These are phyloP conservation scores for Moesziomyces parantarcticus DNA, from an alignment of 1,284 basidiomycete species.

Conservation along the genomic window DNA sequence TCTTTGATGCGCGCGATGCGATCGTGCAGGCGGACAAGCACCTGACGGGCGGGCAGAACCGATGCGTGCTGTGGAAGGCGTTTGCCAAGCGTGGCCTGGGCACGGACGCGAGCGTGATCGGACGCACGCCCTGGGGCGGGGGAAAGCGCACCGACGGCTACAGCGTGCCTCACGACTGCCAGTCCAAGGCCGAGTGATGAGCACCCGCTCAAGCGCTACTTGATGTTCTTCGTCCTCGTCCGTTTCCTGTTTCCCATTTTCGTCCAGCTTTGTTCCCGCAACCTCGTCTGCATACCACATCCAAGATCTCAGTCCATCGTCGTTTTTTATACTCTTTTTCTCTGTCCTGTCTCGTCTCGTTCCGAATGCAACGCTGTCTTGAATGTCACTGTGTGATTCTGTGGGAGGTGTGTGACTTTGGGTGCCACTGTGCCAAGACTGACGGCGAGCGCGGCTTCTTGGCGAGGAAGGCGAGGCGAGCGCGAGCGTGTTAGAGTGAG, in stretches of 20 bases:
- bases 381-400: too few species aligned
- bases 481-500: too few species aligned
- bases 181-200: constrained; percentile 16
- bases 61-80: constrained; percentile 86
- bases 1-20: constrained; percentile 91
- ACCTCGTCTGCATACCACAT: background rate
- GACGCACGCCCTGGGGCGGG: constrained; percentile 93
- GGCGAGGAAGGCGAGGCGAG: too few species aligned
- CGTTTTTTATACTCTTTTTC: too few species aligned
- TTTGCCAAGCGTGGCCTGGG: constrained; percentile 83
- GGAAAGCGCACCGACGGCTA: constrained; percentile 74
- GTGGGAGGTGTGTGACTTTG: too few species aligned
- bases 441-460: too few species aligned
- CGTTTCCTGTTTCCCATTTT: too few species aligned
- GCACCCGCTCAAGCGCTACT: background rate
- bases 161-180: constrained; percentile 69
- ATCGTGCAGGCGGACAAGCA: constrained; percentile 92
- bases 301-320: too few species aligned
- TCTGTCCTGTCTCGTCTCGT: too few species aligned
- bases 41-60: constrained; percentile 90
- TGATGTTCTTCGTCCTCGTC: too few species aligned
- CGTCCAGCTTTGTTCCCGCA: background rate
- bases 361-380: too few species aligned
- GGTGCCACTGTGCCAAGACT: too few species aligned
- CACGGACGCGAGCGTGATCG: constrained; percentile 65